phyloP scores from a whole-genome alignment of 2,329 filamentous ascomycete genomes.

The Fusarium humuli region DNA sequence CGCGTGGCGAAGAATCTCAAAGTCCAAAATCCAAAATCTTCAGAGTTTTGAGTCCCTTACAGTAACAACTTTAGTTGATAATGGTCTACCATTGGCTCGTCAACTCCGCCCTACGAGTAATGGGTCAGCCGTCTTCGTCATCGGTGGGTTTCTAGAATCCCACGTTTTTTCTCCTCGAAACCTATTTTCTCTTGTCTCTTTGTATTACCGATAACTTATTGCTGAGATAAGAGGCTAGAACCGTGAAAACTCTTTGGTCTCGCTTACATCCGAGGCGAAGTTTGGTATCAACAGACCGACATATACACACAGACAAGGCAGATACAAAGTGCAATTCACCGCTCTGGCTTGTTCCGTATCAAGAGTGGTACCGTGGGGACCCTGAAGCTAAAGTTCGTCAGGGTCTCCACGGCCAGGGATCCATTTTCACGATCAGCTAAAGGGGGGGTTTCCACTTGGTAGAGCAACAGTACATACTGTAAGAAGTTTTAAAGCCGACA shows the following conservation, averaged over 20 bases:
- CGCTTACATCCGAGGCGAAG: conserved; percentile 16
- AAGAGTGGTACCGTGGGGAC: conserved; percentile 36
- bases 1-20: conserved; percentile 26
- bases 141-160: conserved; percentile 34
- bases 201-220: not conserved
- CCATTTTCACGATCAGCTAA: conserved; percentile 19
- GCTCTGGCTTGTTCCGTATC: conserved; percentile 33
- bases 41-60: not conserved
- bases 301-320: conserved; percentile 14
- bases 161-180: conserved; percentile 2
- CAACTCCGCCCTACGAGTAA: conserved; percentile 27
- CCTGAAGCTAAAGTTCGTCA: conserved; percentile 36
- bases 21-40: conserved; percentile 1
- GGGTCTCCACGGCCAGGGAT: conserved; percentile 18
- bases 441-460: conserved; percentile 32
- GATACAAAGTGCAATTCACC: conserved; percentile 29
- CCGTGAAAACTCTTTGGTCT: conserved; percentile 1
- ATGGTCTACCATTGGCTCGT: conserved; percentile 18
- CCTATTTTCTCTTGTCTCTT: not conserved
- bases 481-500: conserved; percentile 26
- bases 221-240: conserved; percentile 14
- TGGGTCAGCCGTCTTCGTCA: conserved; percentile 29
- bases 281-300: conserved; percentile 19
- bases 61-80: not conserved
- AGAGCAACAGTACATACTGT: not conserved